Evolutionary conservation across 1,284 basidiomycete species (phyloP).

Genomic region (Cystobasidium pallidum): DNA sequence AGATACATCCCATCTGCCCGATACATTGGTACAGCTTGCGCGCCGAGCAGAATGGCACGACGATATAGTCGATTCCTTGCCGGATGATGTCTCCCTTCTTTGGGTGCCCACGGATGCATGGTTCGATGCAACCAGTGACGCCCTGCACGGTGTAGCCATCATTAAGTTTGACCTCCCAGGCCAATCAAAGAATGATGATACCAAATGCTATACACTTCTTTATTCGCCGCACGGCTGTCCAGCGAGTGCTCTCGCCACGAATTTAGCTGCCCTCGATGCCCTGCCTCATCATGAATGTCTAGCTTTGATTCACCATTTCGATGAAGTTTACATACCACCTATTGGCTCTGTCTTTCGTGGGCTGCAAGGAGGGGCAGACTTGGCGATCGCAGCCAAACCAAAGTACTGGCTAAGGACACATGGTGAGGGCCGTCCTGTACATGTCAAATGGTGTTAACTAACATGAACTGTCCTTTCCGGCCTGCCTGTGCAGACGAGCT

Average conservation of each 20-base stretch:
- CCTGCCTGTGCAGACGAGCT: constrained; percentile 27
- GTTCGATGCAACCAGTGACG: constrained; percentile 27
- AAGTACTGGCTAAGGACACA: constrained; percentile 33
- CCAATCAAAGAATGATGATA: not conserved
- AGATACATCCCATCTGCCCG: constrained; percentile 5
- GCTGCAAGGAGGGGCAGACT: constrained; percentile 4
- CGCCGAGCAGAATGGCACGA: not conserved
- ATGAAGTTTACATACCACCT: constrained; percentile 12
- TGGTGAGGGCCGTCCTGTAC: constrained; percentile 14
- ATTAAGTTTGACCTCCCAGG: constrained; percentile 18
- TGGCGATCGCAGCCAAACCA: constrained; percentile 13
- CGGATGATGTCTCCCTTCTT: constrained; percentile 21
- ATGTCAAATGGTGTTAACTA: not conserved
- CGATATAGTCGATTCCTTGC: not conserved
- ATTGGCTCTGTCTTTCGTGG: constrained; percentile 23
- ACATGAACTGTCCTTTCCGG: not conserved
- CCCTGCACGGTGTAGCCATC: constrained; percentile 26
- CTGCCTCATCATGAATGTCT: constrained; percentile 22
- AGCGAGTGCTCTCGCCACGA: not conserved
- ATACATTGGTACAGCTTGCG: constrained; percentile 2
- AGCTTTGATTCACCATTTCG: constrained; percentile 32
- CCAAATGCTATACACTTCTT: constrained; percentile 15
- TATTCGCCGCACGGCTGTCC: constrained; percentile 38
- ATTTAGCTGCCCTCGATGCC: constrained; percentile 13
- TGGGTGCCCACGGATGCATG: constrained; percentile 39